Evolutionary conservation across 208 protist genomes (phyloP).

Genomic region (Leishmania martiniquensis): DNA sequence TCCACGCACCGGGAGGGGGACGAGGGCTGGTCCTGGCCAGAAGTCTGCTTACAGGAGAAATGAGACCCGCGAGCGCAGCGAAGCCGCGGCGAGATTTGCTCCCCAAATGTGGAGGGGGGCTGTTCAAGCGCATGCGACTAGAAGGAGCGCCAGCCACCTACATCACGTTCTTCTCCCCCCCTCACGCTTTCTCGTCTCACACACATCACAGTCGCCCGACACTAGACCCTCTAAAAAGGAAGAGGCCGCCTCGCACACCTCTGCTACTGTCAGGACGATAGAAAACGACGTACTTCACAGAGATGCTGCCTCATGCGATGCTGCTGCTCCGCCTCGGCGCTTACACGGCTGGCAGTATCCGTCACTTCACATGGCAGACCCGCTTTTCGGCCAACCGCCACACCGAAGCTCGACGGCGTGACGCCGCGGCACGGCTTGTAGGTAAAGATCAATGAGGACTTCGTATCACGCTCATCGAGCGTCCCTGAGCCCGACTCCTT

Average conservation of each 20-base stretch:
- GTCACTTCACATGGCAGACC: constrained; percentile 78
- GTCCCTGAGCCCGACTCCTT: constrained; percentile 5
- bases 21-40: too few relatives aligned
- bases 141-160: too few relatives aligned
- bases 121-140: too few relatives aligned
- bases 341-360: constrained; percentile 53
- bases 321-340: constrained; percentile 47
- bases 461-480: constrained; percentile 6
- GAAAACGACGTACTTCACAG: constrained; percentile 26
- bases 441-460: constrained; percentile 65
- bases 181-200: too few relatives aligned
- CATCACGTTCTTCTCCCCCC: too few relatives aligned
- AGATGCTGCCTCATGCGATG: constrained; percentile 39
- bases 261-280: neutral
- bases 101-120: too few relatives aligned
- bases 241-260: neutral
- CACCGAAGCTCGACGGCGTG: constrained; percentile 91
- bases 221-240: neutral
- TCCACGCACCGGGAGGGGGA: too few relatives aligned
- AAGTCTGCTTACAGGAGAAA: too few relatives aligned
- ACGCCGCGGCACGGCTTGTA: constrained; percentile 85
- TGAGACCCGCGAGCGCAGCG: too few relatives aligned
- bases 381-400: constrained; percentile 86
- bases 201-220: too few relatives aligned
- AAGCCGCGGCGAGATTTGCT: too few relatives aligned